Percentiles rank a stretch among this genome's conserved stretches.
Evolutionary conservation across 192 early-diverging fungal species (phyloP).

Genomic region (Lunasporangiospora selenospora): DNA sequence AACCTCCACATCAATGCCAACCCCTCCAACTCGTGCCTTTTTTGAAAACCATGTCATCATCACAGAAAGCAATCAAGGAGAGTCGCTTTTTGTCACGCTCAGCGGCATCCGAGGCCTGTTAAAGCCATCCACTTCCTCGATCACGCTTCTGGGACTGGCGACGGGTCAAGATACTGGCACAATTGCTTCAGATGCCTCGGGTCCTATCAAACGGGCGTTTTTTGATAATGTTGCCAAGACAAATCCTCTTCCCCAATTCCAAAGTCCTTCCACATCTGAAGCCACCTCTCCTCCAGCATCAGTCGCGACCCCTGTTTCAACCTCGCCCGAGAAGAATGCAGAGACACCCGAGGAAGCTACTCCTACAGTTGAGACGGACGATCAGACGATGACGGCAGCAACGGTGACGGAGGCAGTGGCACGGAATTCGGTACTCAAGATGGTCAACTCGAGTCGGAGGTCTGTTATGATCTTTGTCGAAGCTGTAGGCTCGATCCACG

Average conservation of each 20-base stretch:
- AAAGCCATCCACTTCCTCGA: slow-evolving; percentile 28
- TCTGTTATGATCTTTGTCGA: slow-evolving; percentile 43
- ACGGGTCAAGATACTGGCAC: slow-evolving; percentile 34
- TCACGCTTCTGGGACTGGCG: slow-evolving; percentile 24
- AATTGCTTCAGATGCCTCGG: slow-evolving; percentile 36
- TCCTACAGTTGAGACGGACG: no score
- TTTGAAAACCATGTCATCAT: slow-evolving; percentile 46
- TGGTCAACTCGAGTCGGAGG: slow-evolving; percentile 45
- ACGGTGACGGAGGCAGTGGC: no score
- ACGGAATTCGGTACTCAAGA: no score
- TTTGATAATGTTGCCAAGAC: slow-evolving; percentile 41
- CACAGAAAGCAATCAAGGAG: slow-evolving; percentile 34
- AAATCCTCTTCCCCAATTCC: no score
- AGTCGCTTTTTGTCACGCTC: slow-evolving; percentile 39
- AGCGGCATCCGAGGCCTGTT: slow-evolving; percentile 39
- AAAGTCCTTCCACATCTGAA: background rate
- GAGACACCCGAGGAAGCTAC: no score
- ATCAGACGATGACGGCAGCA: no score
- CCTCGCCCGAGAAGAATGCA: no score
- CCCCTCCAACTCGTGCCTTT: slow-evolving; percentile 4
- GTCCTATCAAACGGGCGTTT: slow-evolving; percentile 37
- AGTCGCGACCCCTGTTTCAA: no score
- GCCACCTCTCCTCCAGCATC: no score
- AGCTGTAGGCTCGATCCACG: slow-evolving; percentile 37
- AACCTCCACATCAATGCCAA: no score